Evolutionary conservation across 805 yeast genomes (phyloP).

Genomic region (Candida taoyuanica): DNA sequence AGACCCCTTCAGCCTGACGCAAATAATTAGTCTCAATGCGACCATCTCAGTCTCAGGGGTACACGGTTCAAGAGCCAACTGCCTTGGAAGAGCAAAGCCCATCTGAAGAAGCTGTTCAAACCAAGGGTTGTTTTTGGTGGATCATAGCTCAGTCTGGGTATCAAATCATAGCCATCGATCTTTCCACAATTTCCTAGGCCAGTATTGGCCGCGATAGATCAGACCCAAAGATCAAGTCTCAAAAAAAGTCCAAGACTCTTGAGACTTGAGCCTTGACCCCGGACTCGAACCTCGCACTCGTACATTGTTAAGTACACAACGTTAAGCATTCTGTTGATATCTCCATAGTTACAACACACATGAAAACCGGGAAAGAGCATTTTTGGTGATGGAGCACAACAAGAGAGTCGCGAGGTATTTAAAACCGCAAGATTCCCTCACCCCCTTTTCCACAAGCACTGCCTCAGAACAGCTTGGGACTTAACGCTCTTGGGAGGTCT

Average conservation of each 20-base stretch:
- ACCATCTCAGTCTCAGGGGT: too few species aligned
- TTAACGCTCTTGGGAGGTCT: not conserved
- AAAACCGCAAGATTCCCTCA: slow-evolving; percentile 11
- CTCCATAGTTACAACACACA: slow-evolving; percentile 20
- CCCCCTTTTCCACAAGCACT: not conserved
- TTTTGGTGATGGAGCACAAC: slow-evolving; percentile 17
- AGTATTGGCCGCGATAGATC: too few species aligned
- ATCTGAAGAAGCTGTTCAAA: too few species aligned
- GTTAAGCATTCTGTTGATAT: slow-evolving; percentile 16
- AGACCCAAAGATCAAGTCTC: not conserved
- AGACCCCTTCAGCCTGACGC: too few species aligned
- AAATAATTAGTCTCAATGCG: too few species aligned
- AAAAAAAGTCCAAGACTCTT: slow-evolving; percentile 6
- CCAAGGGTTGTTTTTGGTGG: too few species aligned
- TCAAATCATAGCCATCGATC: too few species aligned
- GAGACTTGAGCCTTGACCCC: too few species aligned
- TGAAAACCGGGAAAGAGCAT: slow-evolving; percentile 11
- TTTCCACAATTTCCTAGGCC: too few species aligned
- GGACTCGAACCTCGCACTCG: slow-evolving; percentile 9
- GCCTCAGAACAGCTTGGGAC: not conserved
- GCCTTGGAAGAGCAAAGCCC: too few species aligned
- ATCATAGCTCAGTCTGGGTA: too few species aligned
- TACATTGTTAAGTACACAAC: slow-evolving; percentile 20
- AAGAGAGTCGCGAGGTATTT: slow-evolving; percentile 13
- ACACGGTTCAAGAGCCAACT: too few species aligned